These are phyloP conservation scores for Nemania sp. DNA, from an alignment of 2,329 filamentous ascomycete genomes.

Conservation along the genomic window DNA sequence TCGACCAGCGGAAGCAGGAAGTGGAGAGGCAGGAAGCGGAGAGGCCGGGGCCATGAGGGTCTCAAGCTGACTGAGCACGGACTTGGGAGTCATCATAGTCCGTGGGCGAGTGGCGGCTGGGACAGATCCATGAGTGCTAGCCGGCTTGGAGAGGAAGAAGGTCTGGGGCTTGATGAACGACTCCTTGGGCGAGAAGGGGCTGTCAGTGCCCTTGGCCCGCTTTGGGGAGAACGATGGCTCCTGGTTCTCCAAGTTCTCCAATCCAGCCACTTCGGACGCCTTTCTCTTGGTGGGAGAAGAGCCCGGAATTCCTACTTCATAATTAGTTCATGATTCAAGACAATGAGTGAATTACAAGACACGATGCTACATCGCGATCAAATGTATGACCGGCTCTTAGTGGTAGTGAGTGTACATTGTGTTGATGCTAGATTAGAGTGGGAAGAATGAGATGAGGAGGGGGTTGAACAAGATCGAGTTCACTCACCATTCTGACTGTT, in stretches of 20 bases:
- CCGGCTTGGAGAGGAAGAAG: slow-evolving; percentile 51
- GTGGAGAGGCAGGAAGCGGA: slow-evolving; percentile 61
- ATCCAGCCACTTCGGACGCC: slow-evolving; percentile 54
- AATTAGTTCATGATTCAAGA: slow-evolving; percentile 35
- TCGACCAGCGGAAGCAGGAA: slow-evolving; percentile 75
- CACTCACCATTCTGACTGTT: slow-evolving; percentile 75
- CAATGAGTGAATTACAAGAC: background rate
- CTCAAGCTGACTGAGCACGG: slow-evolving; percentile 50
- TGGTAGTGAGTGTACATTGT: background rate
- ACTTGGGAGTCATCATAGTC: slow-evolving; percentile 57
- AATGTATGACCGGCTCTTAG: background rate
- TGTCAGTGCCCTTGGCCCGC: slow-evolving; percentile 58
- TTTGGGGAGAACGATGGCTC: slow-evolving; percentile 63
- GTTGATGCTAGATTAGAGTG: background rate
- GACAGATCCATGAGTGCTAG: slow-evolving; percentile 43
- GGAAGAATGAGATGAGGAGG: background rate
- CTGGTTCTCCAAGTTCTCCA: slow-evolving; percentile 64
- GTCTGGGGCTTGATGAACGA: slow-evolving; percentile 52
- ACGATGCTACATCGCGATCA: background rate
- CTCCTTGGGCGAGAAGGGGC: slow-evolving; percentile 48
- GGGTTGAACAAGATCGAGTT: slow-evolving; percentile 1
- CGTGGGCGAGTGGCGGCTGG: slow-evolving; percentile 46
- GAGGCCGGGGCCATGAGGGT: slow-evolving; percentile 52
- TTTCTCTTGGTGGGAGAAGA: slow-evolving; percentile 60
- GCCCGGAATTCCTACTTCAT: slow-evolving; percentile 46